Base-by-base conservation (phyloP, 1,284 basidiomycete genomes). In the Stygiomarasmius scandens region DNA sequence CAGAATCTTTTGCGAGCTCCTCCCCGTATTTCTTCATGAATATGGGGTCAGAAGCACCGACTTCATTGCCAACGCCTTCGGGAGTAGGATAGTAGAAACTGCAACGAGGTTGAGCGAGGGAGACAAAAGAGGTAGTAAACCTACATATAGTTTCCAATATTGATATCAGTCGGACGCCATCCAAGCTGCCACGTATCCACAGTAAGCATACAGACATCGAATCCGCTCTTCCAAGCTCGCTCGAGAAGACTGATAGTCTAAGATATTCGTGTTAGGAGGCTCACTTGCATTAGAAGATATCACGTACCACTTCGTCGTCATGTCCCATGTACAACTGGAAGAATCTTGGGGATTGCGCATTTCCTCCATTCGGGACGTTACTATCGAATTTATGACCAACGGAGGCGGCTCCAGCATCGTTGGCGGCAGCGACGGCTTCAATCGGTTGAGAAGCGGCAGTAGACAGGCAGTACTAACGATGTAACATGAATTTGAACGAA, bases 251-350 rank as follows among this genome's bases (percentile, higher is more conserved):
- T 79, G 24, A 77, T 64, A 0, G 79, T 81, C 74, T 77, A 46
- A 3, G 22, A 8, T 34, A 27, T 23, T n/a, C 3, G 8, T 12
- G 23, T 1, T 20, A 45, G n/a, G 16, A 20, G 20, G 32, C 2
- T n/a, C 44, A 3, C 27, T 16, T n/a, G 16, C 9, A 44, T 24
- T 20, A 27, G 14, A 47, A 14, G 24, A 6, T 0, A 14, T 16
- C 52, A 64, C 69, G 58, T 44, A 76, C 76, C 41, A 84, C 71
- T 29, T 83, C 81, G 49, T 81, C 81, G 58, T 84, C 78, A 61
- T 82, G 82, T 2, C 81, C 80, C 74, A 82, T 82, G 64, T 86
- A 86, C 12, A 87, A 71, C 71, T 86, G 84, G 72, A 81, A 87
- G 68, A 82, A 86, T 41, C 82, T 71, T 0, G 80, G 77, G 11